Evolutionary conservation across 78 protist genomes (phyloP).

Genomic region (Isochrysis galbana): DNA sequence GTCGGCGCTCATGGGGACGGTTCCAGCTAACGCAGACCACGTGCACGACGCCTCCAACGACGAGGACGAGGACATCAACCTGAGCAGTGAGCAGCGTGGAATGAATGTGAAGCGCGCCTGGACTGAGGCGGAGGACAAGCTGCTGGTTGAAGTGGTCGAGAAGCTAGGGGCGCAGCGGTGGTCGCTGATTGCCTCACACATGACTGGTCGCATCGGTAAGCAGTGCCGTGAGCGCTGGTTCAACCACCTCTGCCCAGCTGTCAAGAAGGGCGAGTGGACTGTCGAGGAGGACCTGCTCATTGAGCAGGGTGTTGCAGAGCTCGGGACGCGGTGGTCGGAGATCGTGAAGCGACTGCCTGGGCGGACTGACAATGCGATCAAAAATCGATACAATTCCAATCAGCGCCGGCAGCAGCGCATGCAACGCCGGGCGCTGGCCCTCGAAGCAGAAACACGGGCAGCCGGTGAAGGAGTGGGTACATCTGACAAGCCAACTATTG

Average conservation of each 20-base stretch:
- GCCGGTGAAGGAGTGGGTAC: neutral
- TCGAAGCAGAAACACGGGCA: neutral
- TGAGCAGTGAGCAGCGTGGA: too few species aligned
- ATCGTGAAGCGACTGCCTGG: conserved; percentile 23
- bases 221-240: conserved; percentile 55
- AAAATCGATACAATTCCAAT: conserved; percentile 5
- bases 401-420: neutral
- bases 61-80: too few species aligned
- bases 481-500: neutral
- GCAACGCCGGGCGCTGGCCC: neutral
- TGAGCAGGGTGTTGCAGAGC: neutral
- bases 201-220: conserved; percentile 36
- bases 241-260: conserved; percentile 44
- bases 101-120: conserved; percentile 33
- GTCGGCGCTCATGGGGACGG: too few species aligned
- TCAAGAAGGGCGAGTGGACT: conserved; percentile 32
- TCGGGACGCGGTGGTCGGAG: conserved; percentile 12
- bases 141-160: neutral
- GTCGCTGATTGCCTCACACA: conserved; percentile 20
- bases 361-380: conserved; percentile 24
- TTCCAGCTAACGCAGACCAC: too few species aligned
- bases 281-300: neutral
- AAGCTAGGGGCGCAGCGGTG: conserved; percentile 31
- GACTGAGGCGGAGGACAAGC: conserved; percentile 17
- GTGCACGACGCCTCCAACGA: too few species aligned